Conservation (phyloP, 352 stramenopile species). For the Pilasporangium apinafurcum region DNA sequence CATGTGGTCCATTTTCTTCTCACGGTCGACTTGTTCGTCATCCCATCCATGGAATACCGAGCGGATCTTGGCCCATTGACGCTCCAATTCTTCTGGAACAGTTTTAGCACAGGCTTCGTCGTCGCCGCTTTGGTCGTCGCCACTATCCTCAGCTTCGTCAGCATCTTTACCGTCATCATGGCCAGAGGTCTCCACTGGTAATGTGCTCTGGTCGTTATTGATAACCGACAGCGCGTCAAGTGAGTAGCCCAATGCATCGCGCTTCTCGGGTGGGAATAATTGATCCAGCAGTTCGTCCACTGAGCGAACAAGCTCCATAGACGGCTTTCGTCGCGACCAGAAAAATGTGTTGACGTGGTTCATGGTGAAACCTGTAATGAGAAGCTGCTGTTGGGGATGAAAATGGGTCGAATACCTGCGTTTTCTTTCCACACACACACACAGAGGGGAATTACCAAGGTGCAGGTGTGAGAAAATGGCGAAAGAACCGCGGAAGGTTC, state of each 20-base stretch:
- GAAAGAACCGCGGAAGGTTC: no score
- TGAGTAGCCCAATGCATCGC: slow-evolving; percentile 36
- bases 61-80: slow-evolving; percentile 68
- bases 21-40: slow-evolving; percentile 55
- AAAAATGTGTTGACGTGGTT: slow-evolving; percentile 78
- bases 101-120: slow-evolving; percentile 60
- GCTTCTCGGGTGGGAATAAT: slow-evolving; percentile 54
- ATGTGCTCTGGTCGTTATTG: slow-evolving; percentile 12
- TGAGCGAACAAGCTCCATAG: slow-evolving; percentile 65
- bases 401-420: background rate
- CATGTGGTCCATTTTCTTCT: slow-evolving; percentile 80
- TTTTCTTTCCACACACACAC: background rate
- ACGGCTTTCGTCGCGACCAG: slow-evolving; percentile 64
- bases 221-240: slow-evolving; percentile 42
- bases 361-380: background rate
- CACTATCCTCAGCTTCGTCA: slow-evolving; percentile 30
- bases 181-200: slow-evolving; percentile 7
- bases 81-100: slow-evolving; percentile 66
- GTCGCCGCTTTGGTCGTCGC: slow-evolving; percentile 36
- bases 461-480: no score
- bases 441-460: no score
- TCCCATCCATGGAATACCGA: slow-evolving; percentile 73
- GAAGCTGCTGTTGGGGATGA: background rate
- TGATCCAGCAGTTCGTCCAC: slow-evolving; percentile 55
- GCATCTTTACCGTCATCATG: slow-evolving; percentile 20